These are phyloP conservation scores for Populus euphratica DNA, from an alignment of 345 rosid species.

Conservation along the genomic window DNA sequence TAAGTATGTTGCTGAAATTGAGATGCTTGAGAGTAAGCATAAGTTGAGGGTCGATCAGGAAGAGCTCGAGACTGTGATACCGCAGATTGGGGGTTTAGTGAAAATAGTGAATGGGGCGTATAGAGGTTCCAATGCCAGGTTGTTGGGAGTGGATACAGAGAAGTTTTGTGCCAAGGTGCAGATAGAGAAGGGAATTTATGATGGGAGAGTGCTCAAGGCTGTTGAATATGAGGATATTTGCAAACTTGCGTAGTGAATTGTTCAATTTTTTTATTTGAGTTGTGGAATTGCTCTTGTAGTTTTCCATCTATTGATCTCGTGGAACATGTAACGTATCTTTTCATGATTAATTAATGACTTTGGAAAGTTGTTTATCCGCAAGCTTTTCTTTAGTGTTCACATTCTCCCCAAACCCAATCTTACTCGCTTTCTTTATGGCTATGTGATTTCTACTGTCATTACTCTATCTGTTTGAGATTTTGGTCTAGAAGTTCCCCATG, in stretches of 20 bases:
- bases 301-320: background rate
- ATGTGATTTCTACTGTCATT: background rate
- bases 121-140: conserved; percentile 69
- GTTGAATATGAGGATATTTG: conserved; percentile 89
- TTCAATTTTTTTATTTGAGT: background rate
- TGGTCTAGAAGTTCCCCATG: background rate
- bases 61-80: conserved; percentile 95
- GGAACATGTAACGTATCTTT: background rate
- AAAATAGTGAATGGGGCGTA: conserved; percentile 90
- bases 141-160: conserved; percentile 75
- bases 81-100: conserved; percentile 72
- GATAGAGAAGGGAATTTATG: conserved; percentile 90
- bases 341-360: background rate
- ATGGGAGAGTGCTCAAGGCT: conserved; percentile 76
- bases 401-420: background rate
- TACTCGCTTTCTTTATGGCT: background rate
- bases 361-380: background rate
- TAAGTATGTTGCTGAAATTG: conserved; percentile 77
- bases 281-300: background rate
- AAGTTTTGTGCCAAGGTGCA: conserved; percentile 81
- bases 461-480: background rate
- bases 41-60: conserved; percentile 82
- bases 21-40: conserved; percentile 79
- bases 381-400: background rate
- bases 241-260: conserved; percentile 53